These are phyloP conservation scores for Gomphus bonarii DNA, from an alignment of 1,284 basidiomycete species.

Conservation along the genomic window DNA sequence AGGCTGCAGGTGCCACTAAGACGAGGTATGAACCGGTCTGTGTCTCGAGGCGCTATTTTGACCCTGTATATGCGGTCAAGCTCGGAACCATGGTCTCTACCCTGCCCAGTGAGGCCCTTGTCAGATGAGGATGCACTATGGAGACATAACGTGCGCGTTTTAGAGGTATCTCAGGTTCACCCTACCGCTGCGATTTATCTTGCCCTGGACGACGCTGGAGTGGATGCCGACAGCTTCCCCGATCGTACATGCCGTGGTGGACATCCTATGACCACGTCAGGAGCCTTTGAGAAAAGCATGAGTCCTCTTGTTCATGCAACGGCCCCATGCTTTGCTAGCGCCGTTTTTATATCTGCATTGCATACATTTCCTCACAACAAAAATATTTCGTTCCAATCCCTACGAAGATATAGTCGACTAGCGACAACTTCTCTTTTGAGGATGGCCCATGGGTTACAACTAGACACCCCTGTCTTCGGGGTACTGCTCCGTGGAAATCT, in stretches of 20 bases:
- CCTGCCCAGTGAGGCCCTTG: neutral
- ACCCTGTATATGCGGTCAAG: neutral
- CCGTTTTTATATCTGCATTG: slow-evolving; percentile 6
- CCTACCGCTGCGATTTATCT: slow-evolving; percentile 3
- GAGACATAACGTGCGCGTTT: neutral
- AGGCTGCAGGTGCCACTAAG: neutral
- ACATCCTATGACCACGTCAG: neutral
- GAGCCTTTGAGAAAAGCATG: neutral
- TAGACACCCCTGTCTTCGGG: slow-evolving; percentile 9
- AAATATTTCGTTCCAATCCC: neutral
- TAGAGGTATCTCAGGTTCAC: neutral
- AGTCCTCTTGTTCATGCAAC: slow-evolving; percentile 8
- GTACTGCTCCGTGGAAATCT: neutral
- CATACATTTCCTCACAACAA: neutral
- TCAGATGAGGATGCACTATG: slow-evolving; percentile 2
- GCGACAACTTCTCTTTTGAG: slow-evolving; percentile 10
- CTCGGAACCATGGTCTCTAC: slow-evolving; percentile 5
- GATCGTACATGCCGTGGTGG: neutral
- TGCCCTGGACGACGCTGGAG: neutral
- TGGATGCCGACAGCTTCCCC: neutral
- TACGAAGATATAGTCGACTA: slow-evolving; percentile 9
- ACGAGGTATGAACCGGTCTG: neutral
- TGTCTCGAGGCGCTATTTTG: neutral
- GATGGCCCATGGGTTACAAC: neutral
- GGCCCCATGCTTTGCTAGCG: slow-evolving; percentile 4